Evolutionary conservation across 192 early-diverging fungal species (phyloP), one percentile per base, ranked within the genome.

Genomic region (Entophlyctis helioformis): DNA sequence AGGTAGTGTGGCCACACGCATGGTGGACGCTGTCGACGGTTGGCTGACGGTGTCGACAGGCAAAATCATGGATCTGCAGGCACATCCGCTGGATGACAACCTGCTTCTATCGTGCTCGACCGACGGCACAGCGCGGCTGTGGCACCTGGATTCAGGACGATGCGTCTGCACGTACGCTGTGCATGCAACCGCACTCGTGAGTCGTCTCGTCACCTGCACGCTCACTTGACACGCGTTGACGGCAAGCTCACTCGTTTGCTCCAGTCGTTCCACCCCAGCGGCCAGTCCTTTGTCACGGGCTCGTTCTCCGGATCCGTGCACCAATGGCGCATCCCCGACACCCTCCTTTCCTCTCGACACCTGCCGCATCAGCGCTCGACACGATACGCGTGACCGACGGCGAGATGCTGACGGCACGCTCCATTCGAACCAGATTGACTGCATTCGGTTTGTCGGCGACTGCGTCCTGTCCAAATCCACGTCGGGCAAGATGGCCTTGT

Each of bases 121-220:
- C 35, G 89, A 89, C 57, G 69, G 74, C 7, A 85, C 80, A 2
- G 72, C 87, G 3, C 74, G 84, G 38, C 50, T 92, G 28, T 92
- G 89, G 89, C 74, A 86, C 40, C 63, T 86, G 36, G 63, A 67
- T 6, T 70, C 60, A 4, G 64, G 69, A 16, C 46, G 57, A 28
- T 87, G 84, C 44, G 44, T 85, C 27, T 59, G 73, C 25, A 46
- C 80, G 11, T 85, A 80, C 59, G 68, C 69, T 39, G 61, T 56
- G 25, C 69, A 71, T 13, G 72, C 77, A 15, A 72, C 67, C 0
- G 76, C 74, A 1, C 62, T 71, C 20, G 76, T 78, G 62, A 11
- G 52, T 54, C 36, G 0, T 42, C 38, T 12, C 37, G 24, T 19
- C 23, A 23, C 3, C 13, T 45, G 6, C 18, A 39, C 9, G 10